Conservation (phyloP, 1,284 basidiomycete genomes). For the Singerocomus inundabilis region DNA sequence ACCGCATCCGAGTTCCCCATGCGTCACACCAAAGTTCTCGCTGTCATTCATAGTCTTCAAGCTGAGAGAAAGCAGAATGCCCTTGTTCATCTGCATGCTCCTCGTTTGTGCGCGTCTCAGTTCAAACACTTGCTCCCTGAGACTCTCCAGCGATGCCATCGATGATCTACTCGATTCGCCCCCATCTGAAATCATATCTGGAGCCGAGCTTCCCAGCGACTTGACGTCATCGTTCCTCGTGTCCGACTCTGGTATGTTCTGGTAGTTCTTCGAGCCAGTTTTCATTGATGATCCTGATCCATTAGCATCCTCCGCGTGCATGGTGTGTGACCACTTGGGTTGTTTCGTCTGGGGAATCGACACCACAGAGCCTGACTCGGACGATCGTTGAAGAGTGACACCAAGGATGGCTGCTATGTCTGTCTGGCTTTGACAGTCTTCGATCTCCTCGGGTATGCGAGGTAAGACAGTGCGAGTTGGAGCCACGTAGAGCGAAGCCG, state of each 20-base stretch:
- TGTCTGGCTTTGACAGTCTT: conserved; percentile 25
- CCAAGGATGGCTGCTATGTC: conserved; percentile 11
- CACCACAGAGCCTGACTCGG: conserved; percentile 6
- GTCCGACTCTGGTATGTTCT: neutral
- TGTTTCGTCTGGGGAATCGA: neutral
- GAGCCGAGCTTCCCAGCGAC: conserved; percentile 24
- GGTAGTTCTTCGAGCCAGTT: neutral
- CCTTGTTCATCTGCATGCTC: conserved; percentile 48
- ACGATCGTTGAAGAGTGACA: conserved; percentile 10
- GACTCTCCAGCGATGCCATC: conserved; percentile 26
- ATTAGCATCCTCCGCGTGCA: neutral
- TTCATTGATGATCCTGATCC: neutral
- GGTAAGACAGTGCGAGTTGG: conserved; percentile 20
- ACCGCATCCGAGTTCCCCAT: conserved; percentile 6
- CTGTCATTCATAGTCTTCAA: conserved; percentile 13
- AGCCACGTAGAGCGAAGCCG: conserved; percentile 19
- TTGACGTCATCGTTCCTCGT: conserved; percentile 21
- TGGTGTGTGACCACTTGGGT: neutral
- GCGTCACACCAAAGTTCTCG: conserved; percentile 16
- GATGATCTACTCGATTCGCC: conserved; percentile 28
- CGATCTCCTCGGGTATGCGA: conserved; percentile 33
- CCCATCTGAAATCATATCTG: conserved; percentile 29
- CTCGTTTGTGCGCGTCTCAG: conserved; percentile 44
- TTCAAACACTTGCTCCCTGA: conserved; percentile 39
- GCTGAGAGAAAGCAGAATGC: conserved; percentile 37